Evolutionary conservation across 2,329 filamentous ascomycete genomes (phyloP).

Genomic region (Coleophoma eucalyptorum): DNA sequence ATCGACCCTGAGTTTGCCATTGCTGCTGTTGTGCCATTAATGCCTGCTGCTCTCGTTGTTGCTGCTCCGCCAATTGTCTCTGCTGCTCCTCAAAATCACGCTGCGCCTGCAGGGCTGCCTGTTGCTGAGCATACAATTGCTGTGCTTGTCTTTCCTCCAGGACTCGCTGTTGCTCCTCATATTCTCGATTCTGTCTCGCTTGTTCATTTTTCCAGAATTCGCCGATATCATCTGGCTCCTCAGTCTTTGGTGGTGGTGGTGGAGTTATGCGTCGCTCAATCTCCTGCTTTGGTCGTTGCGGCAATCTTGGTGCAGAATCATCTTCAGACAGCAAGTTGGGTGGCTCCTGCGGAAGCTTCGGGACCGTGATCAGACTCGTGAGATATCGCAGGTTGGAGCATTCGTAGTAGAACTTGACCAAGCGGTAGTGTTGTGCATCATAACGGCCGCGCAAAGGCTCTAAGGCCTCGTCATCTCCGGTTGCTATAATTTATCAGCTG

Average conservation of each 20-base stretch:
- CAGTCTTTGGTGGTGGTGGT: conserved; percentile 60
- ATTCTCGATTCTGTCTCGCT: conserved; percentile 87
- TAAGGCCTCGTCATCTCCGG: conserved; percentile 89
- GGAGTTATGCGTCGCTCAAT: conserved; percentile 67
- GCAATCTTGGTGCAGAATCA: conserved; percentile 77
- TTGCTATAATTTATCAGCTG: conserved; percentile 47
- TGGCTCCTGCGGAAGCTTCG: conserved; percentile 90
- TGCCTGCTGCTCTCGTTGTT: conserved; percentile 85
- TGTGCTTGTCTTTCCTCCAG: conserved; percentile 84
- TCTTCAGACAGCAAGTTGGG: conserved; percentile 86
- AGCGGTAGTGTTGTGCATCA: conserved; percentile 91
- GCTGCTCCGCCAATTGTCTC: conserved; percentile 80
- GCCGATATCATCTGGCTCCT: conserved; percentile 90
- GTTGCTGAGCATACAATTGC: conserved; percentile 75
- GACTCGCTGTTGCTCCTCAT: conserved; percentile 88
- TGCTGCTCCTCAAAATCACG: conserved; percentile 97
- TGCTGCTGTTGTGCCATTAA: conserved; percentile 84
- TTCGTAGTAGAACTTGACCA: conserved; percentile 98
- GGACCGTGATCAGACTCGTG: conserved; percentile 92
- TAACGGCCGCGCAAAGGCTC: conserved; percentile 85
- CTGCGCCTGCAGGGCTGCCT: conserved; percentile 81
- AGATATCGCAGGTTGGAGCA: conserved; percentile 97
- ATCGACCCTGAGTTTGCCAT: conserved; percentile 91
- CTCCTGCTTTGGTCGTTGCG: conserved; percentile 73
- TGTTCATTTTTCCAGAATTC: conserved; percentile 98